Base-by-base conservation (phyloP, 2,329 filamentous ascomycete genomes). In the Colletotrichum sp. region DNA sequence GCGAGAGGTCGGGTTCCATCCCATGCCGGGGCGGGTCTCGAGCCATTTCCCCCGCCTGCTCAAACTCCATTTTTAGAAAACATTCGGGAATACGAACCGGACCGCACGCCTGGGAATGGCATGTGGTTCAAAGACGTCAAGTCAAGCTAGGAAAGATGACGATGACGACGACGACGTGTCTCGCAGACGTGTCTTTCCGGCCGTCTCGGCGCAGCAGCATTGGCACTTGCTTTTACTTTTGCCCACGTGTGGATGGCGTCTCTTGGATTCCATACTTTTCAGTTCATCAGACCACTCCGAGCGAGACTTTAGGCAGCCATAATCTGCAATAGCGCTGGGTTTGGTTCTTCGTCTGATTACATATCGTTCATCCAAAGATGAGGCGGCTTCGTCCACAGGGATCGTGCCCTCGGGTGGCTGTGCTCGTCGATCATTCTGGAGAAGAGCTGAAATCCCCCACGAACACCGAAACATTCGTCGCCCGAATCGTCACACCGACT, bases 51-150 rank as follows among this genome's bases (percentile, higher is more conserved):
- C 34, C 66, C 28, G 28, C 68, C 72, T 48, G 55, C 48, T 66
- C 28, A 32, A 55, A 62, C 36, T 63, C 73, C 69, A 73, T 68
- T 64, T 75, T 75, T 75, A 73, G 73, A 73, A 73, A 67, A 12
- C 13, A 9, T 64, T 64, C 61, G 68, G 68, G 65, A 72, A 74
- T 67, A 67, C 68, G 58, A 73, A 56, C 56, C 69, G 56, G 56
- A 69, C 69, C 73, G 69, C 21, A 67, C 24, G 21, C 69, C 26
- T 72, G 73, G 73, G 9, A 72, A 28, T 48, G 69, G 24, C 55
- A 59, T 67, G 38, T 34, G 62, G n/a, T 52, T 24, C 48, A n/a
- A 34, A 65, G 34, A 63, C 61, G 61, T 38, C 36, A 61, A 34
- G 62, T 38, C 58, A 1, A 61, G 12, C 21, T 16, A 8, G 30